Evolutionary conservation across 2,329 filamentous ascomycete genomes (phyloP).

Genomic region (Xylariaceae sp.): DNA sequence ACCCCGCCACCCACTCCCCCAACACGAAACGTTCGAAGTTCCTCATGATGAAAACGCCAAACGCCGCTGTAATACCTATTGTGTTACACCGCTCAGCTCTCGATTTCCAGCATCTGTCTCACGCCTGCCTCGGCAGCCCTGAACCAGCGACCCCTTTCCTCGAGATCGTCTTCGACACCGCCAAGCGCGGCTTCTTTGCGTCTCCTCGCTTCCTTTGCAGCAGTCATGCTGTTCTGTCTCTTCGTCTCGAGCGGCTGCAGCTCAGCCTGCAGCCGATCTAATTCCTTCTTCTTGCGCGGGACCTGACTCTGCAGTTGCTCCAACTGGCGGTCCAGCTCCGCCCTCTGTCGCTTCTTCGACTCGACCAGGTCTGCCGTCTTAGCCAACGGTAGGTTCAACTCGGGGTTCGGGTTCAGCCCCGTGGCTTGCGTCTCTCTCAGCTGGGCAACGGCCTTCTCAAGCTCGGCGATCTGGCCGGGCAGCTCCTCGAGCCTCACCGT

Average conservation of each 20-base stretch:
- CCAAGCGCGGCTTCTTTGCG: conserved; percentile 68
- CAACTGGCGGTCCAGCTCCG: conserved; percentile 64
- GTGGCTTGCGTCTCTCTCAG: conserved; percentile 47
- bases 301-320: conserved; percentile 64
- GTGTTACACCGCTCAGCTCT: conserved; percentile 10
- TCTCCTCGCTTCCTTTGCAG: conserved; percentile 71
- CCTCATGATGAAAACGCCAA: not conserved
- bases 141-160: conserved; percentile 76
- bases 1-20: not conserved
- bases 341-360: conserved; percentile 52
- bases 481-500: conserved; percentile 53
- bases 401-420: conserved; percentile 44
- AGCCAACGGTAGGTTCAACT: conserved; percentile 58
- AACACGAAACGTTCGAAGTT: not conserved
- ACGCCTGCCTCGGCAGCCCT: conserved; percentile 67
- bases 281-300: conserved; percentile 67
- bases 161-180: conserved; percentile 71
- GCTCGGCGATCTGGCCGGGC: conserved; percentile 50
- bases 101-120: conserved; percentile 63
- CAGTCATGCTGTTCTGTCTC: conserved; percentile 64
- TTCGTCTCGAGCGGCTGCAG: conserved; percentile 69
- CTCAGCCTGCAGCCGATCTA: conserved; percentile 69
- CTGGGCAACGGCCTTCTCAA: conserved; percentile 52
- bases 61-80: not conserved
- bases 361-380: conserved; percentile 59